Percentiles rank a stretch among this genome's conserved stretches.
These are phyloP conservation scores for Tetragonia tetragonoides DNA, from an alignment of 148 eudicot species.

Conservation along the genomic window DNA sequence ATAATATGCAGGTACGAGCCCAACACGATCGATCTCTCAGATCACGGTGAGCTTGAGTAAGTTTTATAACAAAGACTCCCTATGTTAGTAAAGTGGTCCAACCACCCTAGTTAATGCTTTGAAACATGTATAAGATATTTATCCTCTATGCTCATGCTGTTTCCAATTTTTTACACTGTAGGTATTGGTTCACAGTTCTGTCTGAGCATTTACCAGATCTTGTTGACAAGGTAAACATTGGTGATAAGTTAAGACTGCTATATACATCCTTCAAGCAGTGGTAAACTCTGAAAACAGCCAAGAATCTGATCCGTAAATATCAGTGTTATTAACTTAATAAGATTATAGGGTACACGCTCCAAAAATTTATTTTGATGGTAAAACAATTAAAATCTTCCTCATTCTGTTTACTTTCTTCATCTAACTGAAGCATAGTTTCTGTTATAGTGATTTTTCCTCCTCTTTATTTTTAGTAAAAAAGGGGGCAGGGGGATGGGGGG, in stretches of 20 bases:
- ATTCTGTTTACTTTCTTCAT: not conserved
- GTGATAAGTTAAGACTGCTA: not conserved
- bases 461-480: too few relatives aligned
- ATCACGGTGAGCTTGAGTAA: slow-evolving; percentile 85
- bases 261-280: not conserved
- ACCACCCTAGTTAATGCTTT: not conserved
- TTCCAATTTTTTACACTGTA: slow-evolving; percentile 24
- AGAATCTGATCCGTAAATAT: not conserved
- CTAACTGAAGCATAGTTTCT: not conserved
- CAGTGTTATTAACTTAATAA: not conserved
- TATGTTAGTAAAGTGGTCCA: not conserved
- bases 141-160: slow-evolving; percentile 9
- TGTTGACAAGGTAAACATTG: slow-evolving; percentile 77
- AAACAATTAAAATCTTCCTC: too few relatives aligned
- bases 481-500: too few relatives aligned
- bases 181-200: slow-evolving; percentile 91
- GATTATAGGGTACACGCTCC: not conserved
- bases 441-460: not conserved
- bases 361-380: not conserved
- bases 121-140: not conserved
- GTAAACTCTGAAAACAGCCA: not conserved
- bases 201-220: slow-evolving; percentile 92
- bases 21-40: slow-evolving; percentile 89
- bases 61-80: slow-evolving; percentile 25
- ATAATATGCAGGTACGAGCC: slow-evolving; percentile 76